Percentiles rank a stretch among this genome's conserved stretches.
Conservation (phyloP, 192 early-diverging fungal species). For the Coemansia biformis region DNA sequence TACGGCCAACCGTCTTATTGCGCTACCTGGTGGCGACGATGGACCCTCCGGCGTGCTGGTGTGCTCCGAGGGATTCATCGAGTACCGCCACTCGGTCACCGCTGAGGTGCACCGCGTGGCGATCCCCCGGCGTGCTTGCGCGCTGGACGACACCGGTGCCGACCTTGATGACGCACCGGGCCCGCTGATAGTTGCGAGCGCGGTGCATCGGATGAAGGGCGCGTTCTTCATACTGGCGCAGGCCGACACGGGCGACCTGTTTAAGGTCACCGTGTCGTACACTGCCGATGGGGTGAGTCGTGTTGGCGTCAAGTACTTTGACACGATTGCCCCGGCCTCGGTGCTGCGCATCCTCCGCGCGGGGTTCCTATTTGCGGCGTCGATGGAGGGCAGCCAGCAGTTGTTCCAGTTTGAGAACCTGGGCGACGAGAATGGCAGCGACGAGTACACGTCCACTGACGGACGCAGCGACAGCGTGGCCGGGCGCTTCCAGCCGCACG, state of each 20-base stretch:
- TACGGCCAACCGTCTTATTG: constrained; percentile 75
- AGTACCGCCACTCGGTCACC: constrained; percentile 72
- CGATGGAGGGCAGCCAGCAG: constrained; percentile 81
- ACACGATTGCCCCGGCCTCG: constrained; percentile 79
- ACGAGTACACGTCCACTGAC: constrained; percentile 3
- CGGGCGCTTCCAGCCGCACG: constrained; percentile 65
- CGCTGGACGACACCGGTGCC: constrained; percentile 43
- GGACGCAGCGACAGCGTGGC: constrained; percentile 45
- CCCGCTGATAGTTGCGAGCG: constrained; percentile 72
- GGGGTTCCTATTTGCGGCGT: constrained; percentile 90
- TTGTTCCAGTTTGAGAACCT: constrained; percentile 92
- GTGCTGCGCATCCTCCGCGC: constrained; percentile 81
- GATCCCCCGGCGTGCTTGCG: constrained; percentile 74
- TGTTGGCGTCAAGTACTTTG: constrained; percentile 91
- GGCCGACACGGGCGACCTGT: constrained; percentile 90
- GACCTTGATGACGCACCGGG: constrained; percentile 52
- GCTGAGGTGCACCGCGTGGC: constrained; percentile 58
- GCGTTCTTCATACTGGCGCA: constrained; percentile 90
- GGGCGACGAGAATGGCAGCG: constrained; percentile 68
- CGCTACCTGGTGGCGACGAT: constrained; percentile 72
- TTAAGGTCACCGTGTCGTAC: constrained; percentile 85
- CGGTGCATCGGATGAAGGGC: constrained; percentile 83
- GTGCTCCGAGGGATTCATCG: constrained; percentile 84
- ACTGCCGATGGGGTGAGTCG: constrained; percentile 55
- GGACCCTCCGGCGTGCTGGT: constrained; percentile 97